These are phyloP conservation scores for Maudiozyma serrabonitensis DNA, from an alignment of 805 yeast species.

Conservation along the genomic window DNA sequence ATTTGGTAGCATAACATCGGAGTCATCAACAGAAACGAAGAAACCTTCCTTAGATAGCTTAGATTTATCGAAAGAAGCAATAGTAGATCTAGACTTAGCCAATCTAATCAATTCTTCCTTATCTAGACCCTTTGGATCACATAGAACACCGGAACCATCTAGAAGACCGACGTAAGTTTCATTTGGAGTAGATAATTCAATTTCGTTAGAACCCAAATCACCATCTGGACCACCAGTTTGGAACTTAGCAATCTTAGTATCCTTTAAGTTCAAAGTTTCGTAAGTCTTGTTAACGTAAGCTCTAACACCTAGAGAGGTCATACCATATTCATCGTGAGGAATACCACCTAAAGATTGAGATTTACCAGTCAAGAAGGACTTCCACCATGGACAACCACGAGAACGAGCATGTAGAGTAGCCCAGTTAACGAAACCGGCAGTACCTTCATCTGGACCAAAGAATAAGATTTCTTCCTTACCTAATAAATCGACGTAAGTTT, in stretches of 20 bases:
- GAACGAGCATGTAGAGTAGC: slow-evolving; percentile 87
- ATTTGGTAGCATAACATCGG: slow-evolving; percentile 64
- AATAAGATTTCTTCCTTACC: slow-evolving; percentile 81
- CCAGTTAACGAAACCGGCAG: slow-evolving; percentile 94
- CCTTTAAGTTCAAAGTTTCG: slow-evolving; percentile 56
- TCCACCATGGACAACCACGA: slow-evolving; percentile 98
- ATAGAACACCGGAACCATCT: slow-evolving; percentile 93
- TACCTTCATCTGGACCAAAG: slow-evolving; percentile 99
- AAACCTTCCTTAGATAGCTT: slow-evolving; percentile 70
- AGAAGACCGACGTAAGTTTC: slow-evolving; percentile 83
- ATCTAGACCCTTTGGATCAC: slow-evolving; percentile 84
- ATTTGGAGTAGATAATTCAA: slow-evolving; percentile 61
- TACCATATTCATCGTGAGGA: slow-evolving; percentile 96
- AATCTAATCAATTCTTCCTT: slow-evolving; percentile 67
- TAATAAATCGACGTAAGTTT: slow-evolving; percentile 74
- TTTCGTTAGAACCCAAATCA: slow-evolving; percentile 93
- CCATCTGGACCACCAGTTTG: slow-evolving; percentile 99
- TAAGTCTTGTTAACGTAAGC: slow-evolving; percentile 84
- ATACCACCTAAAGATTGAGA: slow-evolving; percentile 89
- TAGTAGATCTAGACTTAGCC: slow-evolving; percentile 69
- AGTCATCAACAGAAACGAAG: slow-evolving; percentile 76
- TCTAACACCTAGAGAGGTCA: slow-evolving; percentile 92
- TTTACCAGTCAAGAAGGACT: slow-evolving; percentile 95
- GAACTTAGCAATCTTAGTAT: slow-evolving; percentile 57
- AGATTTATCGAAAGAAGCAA: slow-evolving; percentile 55